A percentile compares a stretch with the other conserved stretches of the same genome.
Conservation (phyloP, 129 eudicot species). For the Saussurea involucrata region DNA sequence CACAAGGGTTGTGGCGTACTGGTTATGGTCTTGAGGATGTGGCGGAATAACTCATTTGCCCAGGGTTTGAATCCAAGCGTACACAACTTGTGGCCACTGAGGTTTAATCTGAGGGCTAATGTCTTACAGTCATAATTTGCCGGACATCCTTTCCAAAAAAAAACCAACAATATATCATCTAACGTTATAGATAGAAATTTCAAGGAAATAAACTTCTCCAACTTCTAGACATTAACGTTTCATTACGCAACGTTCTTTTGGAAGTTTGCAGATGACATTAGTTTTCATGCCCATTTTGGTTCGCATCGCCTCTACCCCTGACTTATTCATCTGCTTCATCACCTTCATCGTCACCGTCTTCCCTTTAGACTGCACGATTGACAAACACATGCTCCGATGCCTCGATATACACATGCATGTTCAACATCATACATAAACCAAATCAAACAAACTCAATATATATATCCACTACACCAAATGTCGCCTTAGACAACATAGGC, state of each 20-base stretch:
- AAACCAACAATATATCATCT: background rate
- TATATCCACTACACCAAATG: too few relatives aligned
- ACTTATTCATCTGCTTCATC: constrained; percentile 58
- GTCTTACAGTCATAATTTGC: background rate
- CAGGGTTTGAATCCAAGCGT: too few relatives aligned
- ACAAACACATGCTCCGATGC: constrained; percentile 79
- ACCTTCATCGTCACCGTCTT: constrained; percentile 65
- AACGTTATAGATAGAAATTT: background rate
- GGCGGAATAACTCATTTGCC: too few relatives aligned
- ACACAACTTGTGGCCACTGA: too few relatives aligned
- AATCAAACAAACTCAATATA: too few relatives aligned
- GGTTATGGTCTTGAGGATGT: too few relatives aligned
- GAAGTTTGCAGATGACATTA: constrained; percentile 75
- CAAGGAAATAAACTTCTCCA: background rate
- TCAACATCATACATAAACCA: background rate
- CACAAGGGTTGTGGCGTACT: too few relatives aligned
- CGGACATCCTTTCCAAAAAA: background rate
- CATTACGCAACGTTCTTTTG: constrained; percentile 61
- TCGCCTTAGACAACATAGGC: too few relatives aligned
- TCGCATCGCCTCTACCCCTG: constrained; percentile 71
- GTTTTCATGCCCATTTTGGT: constrained; percentile 84
- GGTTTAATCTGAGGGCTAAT: too few relatives aligned
- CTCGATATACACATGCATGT: constrained; percentile 30
- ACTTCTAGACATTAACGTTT: background rate
- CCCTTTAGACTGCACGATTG: constrained; percentile 71